Conservation (phyloP, 441 rosid genomes). For the Corymbia calophylla region DNA sequence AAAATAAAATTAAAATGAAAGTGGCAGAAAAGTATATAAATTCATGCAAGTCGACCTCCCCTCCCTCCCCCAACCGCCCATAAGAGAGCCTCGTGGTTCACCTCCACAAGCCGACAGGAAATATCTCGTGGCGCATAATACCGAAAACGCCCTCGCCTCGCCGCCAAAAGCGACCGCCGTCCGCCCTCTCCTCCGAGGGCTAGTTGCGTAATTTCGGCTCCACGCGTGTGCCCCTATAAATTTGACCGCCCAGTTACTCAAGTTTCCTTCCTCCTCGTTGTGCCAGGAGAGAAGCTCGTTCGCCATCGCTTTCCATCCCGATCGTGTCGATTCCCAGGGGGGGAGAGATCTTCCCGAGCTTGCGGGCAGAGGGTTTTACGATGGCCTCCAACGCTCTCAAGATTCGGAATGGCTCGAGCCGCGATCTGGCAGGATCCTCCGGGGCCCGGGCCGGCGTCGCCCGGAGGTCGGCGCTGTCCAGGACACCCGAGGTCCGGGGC, state of each 20-base stretch:
- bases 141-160: background rate
- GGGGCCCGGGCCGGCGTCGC: background rate
- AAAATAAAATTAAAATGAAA: background rate
- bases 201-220: background rate
- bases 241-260: rapidly evolving
- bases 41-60: background rate
- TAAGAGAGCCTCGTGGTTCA: background rate
- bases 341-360: background rate
- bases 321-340: background rate
- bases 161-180: background rate
- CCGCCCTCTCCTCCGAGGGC: background rate
- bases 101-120: background rate
- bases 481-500: background rate
- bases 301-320: background rate
- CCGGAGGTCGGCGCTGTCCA: background rate
- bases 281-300: background rate
- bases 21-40: background rate
- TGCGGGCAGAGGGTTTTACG: background rate
- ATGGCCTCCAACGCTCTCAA: background rate
- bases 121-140: background rate
- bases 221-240: background rate
- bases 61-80: background rate
- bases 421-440: background rate
- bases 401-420: background rate
- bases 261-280: background rate